A percentile compares a stretch with the other conserved stretches of the same genome.
Conservation (phyloP, 192 early-diverging fungal genomes). For the Backusella liffmaniae region DNA sequence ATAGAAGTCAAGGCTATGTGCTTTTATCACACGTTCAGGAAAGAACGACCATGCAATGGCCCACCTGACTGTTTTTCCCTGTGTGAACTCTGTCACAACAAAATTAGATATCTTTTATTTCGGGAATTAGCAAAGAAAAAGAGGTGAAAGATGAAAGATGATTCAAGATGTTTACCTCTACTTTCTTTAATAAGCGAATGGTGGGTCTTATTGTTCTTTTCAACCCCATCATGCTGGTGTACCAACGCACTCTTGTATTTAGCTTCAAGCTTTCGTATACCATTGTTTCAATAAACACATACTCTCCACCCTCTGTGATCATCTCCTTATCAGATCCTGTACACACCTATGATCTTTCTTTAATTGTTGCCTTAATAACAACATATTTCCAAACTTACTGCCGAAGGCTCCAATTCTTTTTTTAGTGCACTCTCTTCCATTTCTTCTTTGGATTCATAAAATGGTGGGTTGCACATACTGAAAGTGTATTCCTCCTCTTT, state of each 20-base stretch:
- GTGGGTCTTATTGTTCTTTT: conserved; percentile 49
- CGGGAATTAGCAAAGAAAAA: background rate
- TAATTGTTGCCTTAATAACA: background rate
- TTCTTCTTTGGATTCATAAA: conserved; percentile 65
- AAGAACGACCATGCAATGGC: conserved; percentile 58
- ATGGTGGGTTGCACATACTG: conserved; percentile 93
- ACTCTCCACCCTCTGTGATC: conserved; percentile 80
- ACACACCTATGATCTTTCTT: conserved; percentile 41
- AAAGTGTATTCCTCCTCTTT: conserved; percentile 51
- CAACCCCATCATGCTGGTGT: conserved; percentile 75
- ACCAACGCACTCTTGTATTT: conserved; percentile 66
- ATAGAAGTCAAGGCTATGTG: conserved; percentile 9
- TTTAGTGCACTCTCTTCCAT: conserved; percentile 42
- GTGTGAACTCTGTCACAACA: conserved; percentile 51
- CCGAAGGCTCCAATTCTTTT: conserved; percentile 55
- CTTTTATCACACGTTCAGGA: conserved; percentile 30
- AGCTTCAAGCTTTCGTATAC: conserved; percentile 61
- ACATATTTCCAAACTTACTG: conserved; percentile 31
- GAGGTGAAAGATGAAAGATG: too few relatives aligned
- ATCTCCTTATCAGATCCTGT: conserved; percentile 67
- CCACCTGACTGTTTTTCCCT: conserved; percentile 56
- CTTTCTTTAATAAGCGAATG: conserved; percentile 38
- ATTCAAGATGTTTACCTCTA: conserved; percentile 29
- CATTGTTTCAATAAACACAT: conserved; percentile 64
- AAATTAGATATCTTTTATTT: conserved; percentile 47